Percentiles rank a stretch among this genome's conserved stretches.
phyloP scores from a whole-genome alignment of 2,329 filamentous ascomycete species.

The Reticulascus tulasneorum region DNA sequence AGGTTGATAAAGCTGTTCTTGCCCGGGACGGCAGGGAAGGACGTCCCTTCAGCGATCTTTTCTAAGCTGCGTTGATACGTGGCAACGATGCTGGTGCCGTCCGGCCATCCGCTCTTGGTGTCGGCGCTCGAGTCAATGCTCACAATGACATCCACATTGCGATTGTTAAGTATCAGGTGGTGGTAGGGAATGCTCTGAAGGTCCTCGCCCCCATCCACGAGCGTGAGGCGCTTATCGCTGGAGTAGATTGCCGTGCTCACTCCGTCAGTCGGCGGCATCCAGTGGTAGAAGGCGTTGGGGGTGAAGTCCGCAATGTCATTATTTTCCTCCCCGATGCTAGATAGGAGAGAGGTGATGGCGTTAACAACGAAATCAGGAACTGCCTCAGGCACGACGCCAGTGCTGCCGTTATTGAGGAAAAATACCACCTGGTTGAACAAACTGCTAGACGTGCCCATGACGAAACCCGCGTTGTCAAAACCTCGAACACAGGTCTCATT shows the following conservation, averaged over 20 bases:
- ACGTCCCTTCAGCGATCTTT: too few species aligned
- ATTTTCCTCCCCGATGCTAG: constrained; percentile 50
- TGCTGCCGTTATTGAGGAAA: too few species aligned
- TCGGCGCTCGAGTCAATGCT: constrained; percentile 77
- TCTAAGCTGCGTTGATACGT: constrained; percentile 73
- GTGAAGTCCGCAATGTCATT: constrained; percentile 72
- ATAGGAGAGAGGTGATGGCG: constrained; percentile 49
- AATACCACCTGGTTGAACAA: constrained; percentile 85
- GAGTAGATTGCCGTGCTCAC: too few species aligned
- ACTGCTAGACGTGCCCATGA: constrained; percentile 82
- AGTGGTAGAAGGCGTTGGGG: constrained; percentile 73
- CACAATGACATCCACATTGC: constrained; percentile 74
- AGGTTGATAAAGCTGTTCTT: constrained; percentile 75
- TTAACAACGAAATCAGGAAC: constrained; percentile 46
- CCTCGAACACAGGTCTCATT: constrained; percentile 65
- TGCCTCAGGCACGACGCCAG: too few species aligned
- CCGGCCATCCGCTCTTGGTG: constrained; percentile 66
- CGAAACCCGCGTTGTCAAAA: constrained; percentile 76
- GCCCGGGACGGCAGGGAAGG: constrained; percentile 70
- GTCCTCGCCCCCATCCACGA: constrained; percentile 78
- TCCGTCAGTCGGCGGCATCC: too few species aligned
- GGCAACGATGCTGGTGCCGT: constrained; percentile 69
- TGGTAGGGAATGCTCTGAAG: constrained; percentile 75
- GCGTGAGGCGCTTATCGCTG: constrained; percentile 59
- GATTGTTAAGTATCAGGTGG: constrained; percentile 70